Evolutionary conservation across 495 filamentous ascomycete genomes (phyloP), one percentile per base, ranked within the genome.

Genomic region (Bombardia bombarda): DNA sequence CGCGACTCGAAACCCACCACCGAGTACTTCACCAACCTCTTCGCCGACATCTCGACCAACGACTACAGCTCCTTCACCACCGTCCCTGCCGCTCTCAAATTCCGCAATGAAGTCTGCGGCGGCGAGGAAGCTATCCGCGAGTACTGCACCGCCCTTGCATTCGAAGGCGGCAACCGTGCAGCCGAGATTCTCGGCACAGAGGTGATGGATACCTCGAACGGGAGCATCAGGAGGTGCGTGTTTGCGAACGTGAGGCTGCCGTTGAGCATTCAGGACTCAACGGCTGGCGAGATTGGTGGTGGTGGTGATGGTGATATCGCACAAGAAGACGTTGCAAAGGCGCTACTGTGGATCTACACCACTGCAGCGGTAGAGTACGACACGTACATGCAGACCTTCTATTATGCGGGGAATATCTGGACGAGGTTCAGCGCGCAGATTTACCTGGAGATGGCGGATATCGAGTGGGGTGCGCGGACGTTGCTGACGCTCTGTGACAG

Each of bases 181-280:
- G 77, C 83, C 6, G 53, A 61, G 9, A 68, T 68, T 0, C 62
- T 90, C 3, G 78, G 76, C 0, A 90, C 87, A 7, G 75, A 84
- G 39, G 72, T 89, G 8, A 62, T 90, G 53, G 69, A 80, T 45
- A 71, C 74, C 46, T 66, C 58, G 51, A 53, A 45, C 7, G 45
- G 57, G 2, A 59, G 58, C 1, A 45, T 65, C 35, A 53, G 56
- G 16, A 46, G 51, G 1, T 67, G 65, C 59, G 56, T 51, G 49
- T 66, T 92, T 56, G 61, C 72, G 3, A 90, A 85, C 42, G 78
- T 92, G 13, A 62, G 72, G 25, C 65, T 90, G 44, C 87, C 87
- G 3, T 50, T 92, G 20, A 43, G 46, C 13, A 38, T 62, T 7
- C n/a, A n/a, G n/a, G n/a, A n/a, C n/a, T n/a, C n/a, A n/a, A n/a